Evolutionary conservation across 2,329 filamentous ascomycete species (phyloP), one percentile per base, ranked within the genome.

Genomic region (Aciculosporium take): DNA sequence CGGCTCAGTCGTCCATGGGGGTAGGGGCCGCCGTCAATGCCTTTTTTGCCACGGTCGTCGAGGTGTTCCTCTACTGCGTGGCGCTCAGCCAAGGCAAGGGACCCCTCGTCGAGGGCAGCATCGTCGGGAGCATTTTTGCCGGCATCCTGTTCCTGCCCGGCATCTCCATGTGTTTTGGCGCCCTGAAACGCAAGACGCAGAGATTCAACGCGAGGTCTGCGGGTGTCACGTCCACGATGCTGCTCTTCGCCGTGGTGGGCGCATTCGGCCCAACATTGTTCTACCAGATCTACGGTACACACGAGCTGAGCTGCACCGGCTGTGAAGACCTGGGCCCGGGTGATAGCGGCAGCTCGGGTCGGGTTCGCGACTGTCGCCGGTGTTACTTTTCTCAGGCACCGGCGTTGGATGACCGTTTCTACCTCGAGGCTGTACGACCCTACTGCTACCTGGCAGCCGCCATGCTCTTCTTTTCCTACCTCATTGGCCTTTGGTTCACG

Each of bases 271-370:
- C 91, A 3, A 98, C 91, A 0, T 66, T 98, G 12, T 98, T 98
- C 64, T 98, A 96, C 63, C 89, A 98, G 56, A 94, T 98, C 48
- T 96, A 96, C 60, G 93, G 91, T 51, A 94, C 87, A 37, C 91
- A 98, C 56, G 87, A 98, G 64, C 74, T 98, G 40, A 91, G 86
- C 54, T 98, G 91, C 56, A 75, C 76, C 43, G 74, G 73, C 42
- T 79, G 73, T 46, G 64, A 72, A 37, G 71, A 77, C 47, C 65
- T 61, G 41, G 51, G 46, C 13, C 36, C 47, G 5, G 40, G 50
- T 15, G 59, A 57, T 27, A 58, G 62, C 6, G 47, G 49, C 7
- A 53, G 56, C 3, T 53, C 49, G 3, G 62, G 63, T 4, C 53
- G 55, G n/a, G 62, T 67, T 30, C 68, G 79, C 45, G 89, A 96